Base-by-base conservation (phyloP, 2,329 filamentous ascomycete species). In the Pseudogymnoascus sp. region DNA sequence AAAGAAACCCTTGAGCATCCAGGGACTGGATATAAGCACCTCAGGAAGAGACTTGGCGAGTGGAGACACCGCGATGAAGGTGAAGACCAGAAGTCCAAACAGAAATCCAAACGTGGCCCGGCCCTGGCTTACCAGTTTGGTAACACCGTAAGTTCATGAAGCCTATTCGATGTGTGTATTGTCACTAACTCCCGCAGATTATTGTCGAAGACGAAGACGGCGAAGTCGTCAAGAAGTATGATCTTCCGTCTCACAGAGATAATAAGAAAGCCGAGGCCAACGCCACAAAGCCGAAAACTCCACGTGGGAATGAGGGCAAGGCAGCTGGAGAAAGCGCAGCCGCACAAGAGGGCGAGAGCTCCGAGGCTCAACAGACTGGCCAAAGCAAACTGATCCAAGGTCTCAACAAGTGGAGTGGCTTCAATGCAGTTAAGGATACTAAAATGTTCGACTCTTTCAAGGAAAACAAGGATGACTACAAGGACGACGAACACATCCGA, bases 161-260 rank as follows among this genome's bases (percentile, higher is more conserved):
- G 24, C n/a, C 6, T 54, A 54, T 13, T 21, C 47, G 5, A 11
- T 33, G 1, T 54, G 17, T 6, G 2, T 5, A 29, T 54, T 11
- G 10, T 50, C 3, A 54, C 47, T 54, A 54, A 54, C 47, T 33
- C 9, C 33, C 37, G 7, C 47, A 90, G 77, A 90, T 95, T 66
- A 93, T 95, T 71, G 88, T 95, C 13, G 90, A 95, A 75, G 89
- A 95, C 64, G 88, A 89, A 72, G 87, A 92, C 67, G 90, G 90
- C 44, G 90, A 95, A 71, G 90, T 95, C 33, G 83, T 95, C 71
- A 92, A 92, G 76, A 86, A 89, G 62, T 92, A 92, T 70, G 86
- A 92, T 65, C 81, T 93, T 29, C 86, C 88, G 0, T 76, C 80
- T 0, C 74, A 82, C 26, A 36, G 57, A 26, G 33, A 36, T 17